Evolutionary conservation across 352 stramenopile species (phyloP).

Genomic region (Lagenidium sp.): DNA sequence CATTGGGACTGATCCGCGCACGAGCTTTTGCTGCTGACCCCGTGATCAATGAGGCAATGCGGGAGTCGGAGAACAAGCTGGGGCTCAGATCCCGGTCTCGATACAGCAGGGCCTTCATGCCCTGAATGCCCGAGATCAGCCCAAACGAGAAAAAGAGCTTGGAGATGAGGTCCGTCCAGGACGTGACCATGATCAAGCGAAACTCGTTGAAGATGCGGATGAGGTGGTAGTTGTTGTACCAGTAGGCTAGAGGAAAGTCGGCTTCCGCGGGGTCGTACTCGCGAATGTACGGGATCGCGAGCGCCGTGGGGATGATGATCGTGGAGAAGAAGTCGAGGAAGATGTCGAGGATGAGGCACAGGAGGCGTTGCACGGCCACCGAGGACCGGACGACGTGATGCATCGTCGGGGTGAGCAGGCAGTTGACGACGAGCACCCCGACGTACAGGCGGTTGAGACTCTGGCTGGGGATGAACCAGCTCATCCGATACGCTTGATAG

Average conservation of each 20-base stretch:
- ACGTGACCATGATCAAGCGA: not conserved
- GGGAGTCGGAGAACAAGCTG: not conserved
- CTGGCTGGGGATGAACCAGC: slow-evolving; percentile 11
- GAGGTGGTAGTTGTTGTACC: slow-evolving; percentile 16
- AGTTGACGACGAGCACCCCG: slow-evolving; percentile 18
- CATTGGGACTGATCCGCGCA: not conserved
- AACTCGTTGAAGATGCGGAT: slow-evolving; percentile 17
- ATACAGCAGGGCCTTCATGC: not conserved
- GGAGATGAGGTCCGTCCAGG: not conserved
- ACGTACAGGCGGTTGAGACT: slow-evolving; percentile 14
- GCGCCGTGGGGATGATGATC: slow-evolving; percentile 11
- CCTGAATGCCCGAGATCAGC: not conserved
- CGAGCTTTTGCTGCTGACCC: not conserved
- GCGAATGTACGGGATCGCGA: slow-evolving; percentile 6
- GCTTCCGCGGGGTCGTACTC: slow-evolving; percentile 6
- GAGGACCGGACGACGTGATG: not conserved
- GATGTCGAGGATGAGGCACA: slow-evolving; percentile 9
- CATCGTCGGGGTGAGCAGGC: slow-evolving; percentile 11
- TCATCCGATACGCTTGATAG: slow-evolving; percentile 17
- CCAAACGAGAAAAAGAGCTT: not conserved
- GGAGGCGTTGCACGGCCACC: not conserved
- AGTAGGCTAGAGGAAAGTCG: slow-evolving; percentile 5
- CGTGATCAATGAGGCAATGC: not conserved
- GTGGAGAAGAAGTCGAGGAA: slow-evolving; percentile 16
- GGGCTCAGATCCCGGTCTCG: not conserved